Evolutionary conservation across 2,329 filamentous ascomycete species (phyloP), one percentile per base, ranked within the genome.

Genomic region (Cladosporium sp.): DNA sequence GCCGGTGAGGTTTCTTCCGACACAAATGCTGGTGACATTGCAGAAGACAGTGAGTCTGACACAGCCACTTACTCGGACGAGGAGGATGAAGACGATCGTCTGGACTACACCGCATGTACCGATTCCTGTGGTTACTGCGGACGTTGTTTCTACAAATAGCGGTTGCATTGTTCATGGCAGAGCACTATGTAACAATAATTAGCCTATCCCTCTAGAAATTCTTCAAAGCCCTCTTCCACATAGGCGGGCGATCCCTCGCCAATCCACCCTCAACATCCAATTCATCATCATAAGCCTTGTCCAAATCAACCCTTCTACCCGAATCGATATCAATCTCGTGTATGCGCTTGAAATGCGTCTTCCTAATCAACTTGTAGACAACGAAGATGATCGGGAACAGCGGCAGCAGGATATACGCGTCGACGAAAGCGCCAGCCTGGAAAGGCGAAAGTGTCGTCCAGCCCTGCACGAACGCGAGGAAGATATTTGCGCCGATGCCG

Each of bases 381-480:
- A 73, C 52, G 30, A 69, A 73, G 19, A 77, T 70, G 2, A 75
- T 49, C 1, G 66, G 64, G 51, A 79, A 79, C 2, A 79, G 61
- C 1, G 74, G 75, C 1, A 80, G 54, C 56, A 80, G 68, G 47
- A 79, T 75, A 56, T 80, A 81, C 53, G 75, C 77, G 43, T 78
- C 71, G 25, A 81, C 74, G 56, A 80, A 80, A 7, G 67, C 69
- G 1, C 72, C 72, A 0, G 71, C 68, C 27, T 70, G 70, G 55
- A 77, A 80, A 0, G 74, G 76, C 36, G 69, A 69, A 46, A 80
- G 76, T 2, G 74, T 76, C 4, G 72, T 73, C 62, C 79, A 80
- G 11, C 77, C 78, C 54, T 78, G 75, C 38, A 75, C 71, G 42
- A 78, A 72, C 2, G 78, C 68, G 3, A 80, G 67, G 49, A 74